Evolutionary conservation across 805 yeast species (phyloP).

Genomic region (Myxozyma monticola): DNA sequence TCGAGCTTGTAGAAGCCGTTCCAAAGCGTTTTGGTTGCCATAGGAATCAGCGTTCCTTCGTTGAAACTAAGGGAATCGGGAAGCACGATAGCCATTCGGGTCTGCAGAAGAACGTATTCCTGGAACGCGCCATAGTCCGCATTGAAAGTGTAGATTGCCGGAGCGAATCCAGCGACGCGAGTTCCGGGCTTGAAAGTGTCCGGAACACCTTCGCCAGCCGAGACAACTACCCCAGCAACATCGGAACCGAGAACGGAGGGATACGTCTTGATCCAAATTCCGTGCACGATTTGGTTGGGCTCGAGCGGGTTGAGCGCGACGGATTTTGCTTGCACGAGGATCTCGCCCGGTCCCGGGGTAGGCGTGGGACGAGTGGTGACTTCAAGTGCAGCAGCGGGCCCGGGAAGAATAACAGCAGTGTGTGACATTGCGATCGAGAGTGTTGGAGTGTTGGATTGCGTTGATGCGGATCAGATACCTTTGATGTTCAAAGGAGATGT

Average conservation of each 20-base stretch:
- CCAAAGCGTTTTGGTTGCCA: constrained; percentile 27
- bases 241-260: constrained; percentile 34
- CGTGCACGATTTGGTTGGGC: constrained; percentile 13
- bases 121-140: constrained; percentile 25
- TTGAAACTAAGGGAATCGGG: constrained; percentile 28
- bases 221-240: constrained; percentile 33
- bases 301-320: constrained; percentile 35
- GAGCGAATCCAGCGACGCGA: constrained; percentile 14
- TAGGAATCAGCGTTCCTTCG: constrained; percentile 31
- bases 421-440: not conserved
- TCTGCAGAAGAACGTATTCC: constrained; percentile 23
- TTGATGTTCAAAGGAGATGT: too few species aligned
- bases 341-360: not conserved
- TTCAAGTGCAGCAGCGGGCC: not conserved
- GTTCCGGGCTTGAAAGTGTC: constrained; percentile 32
- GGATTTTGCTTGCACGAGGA: not conserved
- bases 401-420: not conserved
- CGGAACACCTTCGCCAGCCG: constrained; percentile 31
- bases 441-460: not conserved
- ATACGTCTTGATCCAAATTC: constrained; percentile 3
- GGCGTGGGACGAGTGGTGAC: not conserved
- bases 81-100: constrained; percentile 12
- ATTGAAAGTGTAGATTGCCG: not conserved
- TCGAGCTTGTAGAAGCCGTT: constrained; percentile 3
- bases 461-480: too few species aligned